These are phyloP conservation scores for Paramecium caudatum DNA, from an alignment of 73 alveolate species.

Conservation along the genomic window DNA sequence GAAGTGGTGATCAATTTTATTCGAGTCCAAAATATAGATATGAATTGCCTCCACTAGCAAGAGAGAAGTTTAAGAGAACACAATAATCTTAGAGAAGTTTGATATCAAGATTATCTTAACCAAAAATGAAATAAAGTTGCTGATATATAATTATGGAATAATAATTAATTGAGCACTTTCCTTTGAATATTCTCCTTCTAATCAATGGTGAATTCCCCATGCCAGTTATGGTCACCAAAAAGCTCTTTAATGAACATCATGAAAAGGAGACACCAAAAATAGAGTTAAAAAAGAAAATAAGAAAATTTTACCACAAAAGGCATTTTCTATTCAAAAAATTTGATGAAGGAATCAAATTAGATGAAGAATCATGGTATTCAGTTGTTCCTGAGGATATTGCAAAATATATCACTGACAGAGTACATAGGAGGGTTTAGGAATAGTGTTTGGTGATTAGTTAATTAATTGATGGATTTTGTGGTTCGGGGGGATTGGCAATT, in stretches of 20 bases:
- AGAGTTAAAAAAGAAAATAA: constrained; percentile 13
- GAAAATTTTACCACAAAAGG: constrained; percentile 79
- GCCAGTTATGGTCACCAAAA: neutral
- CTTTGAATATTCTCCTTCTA: neutral
- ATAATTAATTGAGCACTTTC: constrained; percentile 8
- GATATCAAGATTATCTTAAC: constrained; percentile 5
- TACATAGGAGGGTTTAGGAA: constrained; percentile 10
- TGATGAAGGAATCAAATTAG: constrained; percentile 83
- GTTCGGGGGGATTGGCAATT: constrained; percentile 83
- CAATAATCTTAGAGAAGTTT: neutral
- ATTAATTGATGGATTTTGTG: constrained; percentile 81
- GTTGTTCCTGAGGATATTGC: constrained; percentile 86
- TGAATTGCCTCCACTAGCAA: constrained; percentile 56
- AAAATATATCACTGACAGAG: constrained; percentile 68
- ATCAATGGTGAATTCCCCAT: constrained; percentile 6
- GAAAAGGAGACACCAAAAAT: neutral
- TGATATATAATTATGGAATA: constrained; percentile 26
- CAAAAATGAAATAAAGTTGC: constrained; percentile 43
- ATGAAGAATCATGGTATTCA: constrained; percentile 86
- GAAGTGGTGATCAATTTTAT: neutral
- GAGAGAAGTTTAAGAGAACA: constrained; percentile 38
- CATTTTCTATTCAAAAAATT: constrained; percentile 80
- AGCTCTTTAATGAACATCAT: neutral
- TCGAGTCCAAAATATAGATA: constrained; percentile 37
- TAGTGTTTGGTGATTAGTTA: neutral